Evolutionary conservation across 352 stramenopile species (phyloP), one percentile per base, ranked within the genome.

Genomic region (Phytophthora parvispora): DNA sequence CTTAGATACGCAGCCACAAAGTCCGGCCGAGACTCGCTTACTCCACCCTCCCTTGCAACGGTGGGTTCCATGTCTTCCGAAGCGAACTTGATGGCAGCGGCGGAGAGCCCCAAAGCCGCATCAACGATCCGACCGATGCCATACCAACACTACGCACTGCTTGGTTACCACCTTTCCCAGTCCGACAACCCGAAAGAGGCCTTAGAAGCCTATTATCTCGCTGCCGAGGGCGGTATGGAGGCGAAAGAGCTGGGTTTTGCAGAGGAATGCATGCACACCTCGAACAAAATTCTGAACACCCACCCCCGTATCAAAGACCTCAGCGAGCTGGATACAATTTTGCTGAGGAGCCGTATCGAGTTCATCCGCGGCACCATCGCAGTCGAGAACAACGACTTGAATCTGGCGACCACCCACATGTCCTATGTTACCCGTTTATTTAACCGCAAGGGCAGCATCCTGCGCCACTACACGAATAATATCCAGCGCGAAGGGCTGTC

Each of bases 221-320:
- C 83, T 2, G 81, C 78, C 0, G 86, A 93, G 38, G 70, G 84
- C 8, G 84, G 81, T 4, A 78, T 92, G 16, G 80, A 87, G 2
- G 75, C 69, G 24, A 81, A 80, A 45, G 86, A 92, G 54, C 60
- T 91, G 16, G 78, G 80, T 1, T 94, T 93, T 53, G 86, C 83
- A 2, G 81, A 86, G 25, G 84, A 90, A 36, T 94, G 86, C 69
- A 87, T 94, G 75, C 84, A 89, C 50, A 89, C 83, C n/a, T 86
- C 86, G 24, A 88, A 75, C 68, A 87, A 88, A 38, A 87, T 90
- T 40, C 40, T 94, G 20, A 84, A 86, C 20, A 76, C 86, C 4
- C 69, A 78, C 15, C 69, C 77, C 8, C 71, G 75, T 9, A 53
- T 65, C 2, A 72, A 73, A 45, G 83, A 89, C 28, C 54, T 93